Conservation (phyloP, 495 filamentous ascomycete genomes). For the Talaromyces liani region DNA sequence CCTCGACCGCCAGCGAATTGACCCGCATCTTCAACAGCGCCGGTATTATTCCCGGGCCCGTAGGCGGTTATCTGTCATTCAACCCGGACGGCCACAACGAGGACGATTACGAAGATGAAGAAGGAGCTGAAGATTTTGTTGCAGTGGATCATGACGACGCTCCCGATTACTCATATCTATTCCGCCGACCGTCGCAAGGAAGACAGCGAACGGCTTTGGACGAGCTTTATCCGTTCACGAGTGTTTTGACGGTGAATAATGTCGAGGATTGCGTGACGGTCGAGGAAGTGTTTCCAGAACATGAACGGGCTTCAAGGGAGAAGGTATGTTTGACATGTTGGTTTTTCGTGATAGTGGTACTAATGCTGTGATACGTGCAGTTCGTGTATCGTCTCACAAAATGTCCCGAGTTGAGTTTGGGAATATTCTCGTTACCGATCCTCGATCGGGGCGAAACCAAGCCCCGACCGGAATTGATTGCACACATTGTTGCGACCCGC, state of each 20-base stretch:
- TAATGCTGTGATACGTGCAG: constrained; percentile 34
- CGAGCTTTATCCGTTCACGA: constrained; percentile 59
- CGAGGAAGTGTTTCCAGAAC: constrained; percentile 68
- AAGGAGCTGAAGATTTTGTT: constrained; percentile 28
- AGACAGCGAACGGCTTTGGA: constrained; percentile 31
- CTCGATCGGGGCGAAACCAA: constrained; percentile 36
- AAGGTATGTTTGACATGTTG: constrained; percentile 50
- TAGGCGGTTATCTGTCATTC: constrained; percentile 26
- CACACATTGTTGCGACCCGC: constrained; percentile 72
- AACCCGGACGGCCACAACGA: constrained; percentile 26
- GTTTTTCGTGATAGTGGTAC: neutral
- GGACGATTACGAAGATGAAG: constrained; percentile 32
- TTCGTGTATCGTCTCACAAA: constrained; percentile 71
- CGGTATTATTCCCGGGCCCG: constrained; percentile 18
- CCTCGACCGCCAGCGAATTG: constrained; percentile 25
- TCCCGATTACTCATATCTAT: constrained; percentile 37
- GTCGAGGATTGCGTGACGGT: constrained; percentile 68
- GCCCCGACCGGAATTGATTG: constrained; percentile 55
- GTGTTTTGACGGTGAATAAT: constrained; percentile 64
- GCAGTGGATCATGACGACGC: constrained; percentile 36
- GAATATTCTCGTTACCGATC: constrained; percentile 61
- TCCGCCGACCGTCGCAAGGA: constrained; percentile 24
- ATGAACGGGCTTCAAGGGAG: constrained; percentile 66
- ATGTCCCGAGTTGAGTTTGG: constrained; percentile 74
- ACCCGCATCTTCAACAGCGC: constrained; percentile 26